Base-by-base conservation (phyloP, 2,329 filamentous ascomycete genomes). In the Colletotrichum truncatum region DNA sequence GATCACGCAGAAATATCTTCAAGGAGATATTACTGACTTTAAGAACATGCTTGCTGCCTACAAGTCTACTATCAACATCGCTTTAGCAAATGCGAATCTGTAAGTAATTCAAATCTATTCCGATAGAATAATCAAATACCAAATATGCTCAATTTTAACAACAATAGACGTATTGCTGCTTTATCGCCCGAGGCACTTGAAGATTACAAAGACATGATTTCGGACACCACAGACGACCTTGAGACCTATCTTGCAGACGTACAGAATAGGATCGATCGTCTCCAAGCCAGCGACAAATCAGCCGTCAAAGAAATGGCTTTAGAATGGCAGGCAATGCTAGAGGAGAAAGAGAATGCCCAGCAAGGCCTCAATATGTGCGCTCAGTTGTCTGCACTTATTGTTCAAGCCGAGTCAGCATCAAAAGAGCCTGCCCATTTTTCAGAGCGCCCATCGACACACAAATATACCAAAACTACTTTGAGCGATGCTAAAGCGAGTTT, bases 51-150 rank as follows among this genome's bases (percentile, higher is more conserved):
- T 74, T 9, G 69, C 67, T 45, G 66, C 64, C 18, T 72, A 73
- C 52, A 73, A 73, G 48, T 67, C 69, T 2, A 73, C 70, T 6
- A 75, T 75, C 12, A 70, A 60, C 51, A 71, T 75, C 49, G 71
- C 72, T 36, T 62, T 74, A 11, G 68, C 68, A 11, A 67, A 71
- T 63, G 71, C 70, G 21, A 74, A 70, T 39, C 64, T 74, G 71
- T 75, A 10, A 48, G 39, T 38, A 14, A 38, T n/a, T n/a, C n/a
- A n/a, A n/a, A 16, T 2, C 8, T 14, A 12, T 3, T 9, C 6
- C 7, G 4, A 26, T 26, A n/a, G 32, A 11, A 11, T 49, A 2
- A 12, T 10, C n/a, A 12, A 21, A 9, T 3, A 23, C n/a, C n/a
- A n/a, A n/a, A n/a, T n/a, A n/a, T n/a, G n/a, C n/a, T n/a, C n/a